Evolutionary conservation across 2,329 filamentous ascomycete genomes (phyloP), one percentile per base, ranked within the genome.

Genomic region (Bisporella sp.): DNA sequence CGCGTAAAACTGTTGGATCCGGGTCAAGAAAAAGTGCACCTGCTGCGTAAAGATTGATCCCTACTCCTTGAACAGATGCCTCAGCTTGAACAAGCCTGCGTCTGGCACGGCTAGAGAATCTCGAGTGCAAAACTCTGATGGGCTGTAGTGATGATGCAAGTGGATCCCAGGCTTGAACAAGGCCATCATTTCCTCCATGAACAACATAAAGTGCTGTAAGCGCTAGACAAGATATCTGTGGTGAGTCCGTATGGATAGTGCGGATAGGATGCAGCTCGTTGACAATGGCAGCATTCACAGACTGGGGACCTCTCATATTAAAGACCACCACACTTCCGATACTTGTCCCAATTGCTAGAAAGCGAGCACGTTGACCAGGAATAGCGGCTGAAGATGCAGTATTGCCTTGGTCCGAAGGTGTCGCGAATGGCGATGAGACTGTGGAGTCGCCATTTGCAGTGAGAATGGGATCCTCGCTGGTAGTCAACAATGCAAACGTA

Each of bases 91-190:
- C 73, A 61, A 73, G 78, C 55, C 90, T 82, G 50, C 91, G 87
- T 55, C 91, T 87, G 46, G 91, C 85, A 31, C 89, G 83, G 6
- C 87, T 85, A 2, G 87, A 87, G 57, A 92, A 90, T 11, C 87
- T 83, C 3, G 89, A 89, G 64, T 95, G 91, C 48, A 99, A 74
- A 0, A 90, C 97, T 39, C 90, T 82, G 47, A 97, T 78, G 0
- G 93, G 89, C 21, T 85, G 82, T 13, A 77, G 69, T 0, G 78
- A 86, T 2, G 92, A 97, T 1, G 85, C 89, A 44, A 99, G 73
- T n/a, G 87, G 88, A 70, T 99, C 93, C 93, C 93, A 99, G 5
- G 90, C 88, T 67, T 97, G 93, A 4, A 96, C 92, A 3, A 97
- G 78, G 1, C 93, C 92, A 68, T 99, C 93, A 58, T 87, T 96